These are phyloP conservation scores for Gentiana macrophylla DNA, from an alignment of 257 asterid species.

Conservation along the genomic window DNA sequence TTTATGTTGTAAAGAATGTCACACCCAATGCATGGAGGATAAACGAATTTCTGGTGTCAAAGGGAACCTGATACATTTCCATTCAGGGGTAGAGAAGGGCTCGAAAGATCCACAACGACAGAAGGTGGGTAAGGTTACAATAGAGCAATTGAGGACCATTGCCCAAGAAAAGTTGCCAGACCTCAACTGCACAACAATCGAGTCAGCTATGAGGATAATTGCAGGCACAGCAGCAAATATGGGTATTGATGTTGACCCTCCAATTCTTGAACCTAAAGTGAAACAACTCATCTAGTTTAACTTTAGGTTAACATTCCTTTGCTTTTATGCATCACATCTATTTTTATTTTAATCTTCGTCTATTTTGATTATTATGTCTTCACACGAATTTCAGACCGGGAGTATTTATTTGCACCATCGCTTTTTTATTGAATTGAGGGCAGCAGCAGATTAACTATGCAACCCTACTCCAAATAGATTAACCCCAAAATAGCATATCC, in stretches of 20 bases:
- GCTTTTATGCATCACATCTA: too few species aligned
- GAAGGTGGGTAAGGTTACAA: conserved; percentile 75
- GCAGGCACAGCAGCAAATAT: conserved; percentile 98
- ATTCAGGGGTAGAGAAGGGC: conserved; percentile 79
- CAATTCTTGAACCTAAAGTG: conserved; percentile 66
- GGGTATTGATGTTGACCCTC: conserved; percentile 96
- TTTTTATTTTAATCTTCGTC: too few species aligned
- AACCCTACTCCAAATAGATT: too few species aligned
- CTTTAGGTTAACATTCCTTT: too few species aligned
- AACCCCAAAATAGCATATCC: too few species aligned
- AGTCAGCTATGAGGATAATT: conserved; percentile 93
- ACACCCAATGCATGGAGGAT: too few species aligned
- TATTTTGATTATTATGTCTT: too few species aligned
- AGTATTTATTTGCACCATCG: too few species aligned
- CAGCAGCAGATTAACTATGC: too few species aligned
- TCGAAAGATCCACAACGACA: conserved; percentile 73
- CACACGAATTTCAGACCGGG: too few species aligned
- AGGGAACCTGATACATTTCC: not conserved
- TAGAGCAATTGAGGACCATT: conserved; percentile 64
- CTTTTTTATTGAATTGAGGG: too few species aligned
- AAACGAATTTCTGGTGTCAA: not conserved
- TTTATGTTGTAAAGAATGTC: too few species aligned
- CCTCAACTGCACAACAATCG: conserved; percentile 59
- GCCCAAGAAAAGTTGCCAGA: conserved; percentile 97
- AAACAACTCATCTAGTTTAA: conserved; percentile 18